Conservation (phyloP, 208 protist genomes). For the Crithidia brevicula region DNA sequence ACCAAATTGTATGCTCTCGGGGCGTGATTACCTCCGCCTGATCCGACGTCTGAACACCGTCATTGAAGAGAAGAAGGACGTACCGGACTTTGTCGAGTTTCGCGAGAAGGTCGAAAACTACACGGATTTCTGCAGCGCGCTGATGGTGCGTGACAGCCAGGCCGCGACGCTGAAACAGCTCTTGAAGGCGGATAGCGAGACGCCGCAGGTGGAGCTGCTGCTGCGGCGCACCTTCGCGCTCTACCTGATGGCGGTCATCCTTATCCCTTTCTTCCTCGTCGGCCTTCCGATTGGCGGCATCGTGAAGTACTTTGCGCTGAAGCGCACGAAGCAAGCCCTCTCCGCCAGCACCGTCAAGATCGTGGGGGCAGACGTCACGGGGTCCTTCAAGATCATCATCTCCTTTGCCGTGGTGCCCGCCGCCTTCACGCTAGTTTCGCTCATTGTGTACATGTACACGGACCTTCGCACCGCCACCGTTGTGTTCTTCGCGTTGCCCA, state of each 20-base stretch:
- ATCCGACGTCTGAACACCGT: conserved; percentile 82
- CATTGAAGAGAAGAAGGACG: conserved; percentile 70
- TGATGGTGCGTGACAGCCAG: conserved; percentile 88
- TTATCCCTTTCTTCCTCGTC: conserved; percentile 87
- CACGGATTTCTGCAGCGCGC: conserved; percentile 75
- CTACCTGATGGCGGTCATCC: conserved; percentile 74
- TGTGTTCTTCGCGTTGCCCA: conserved; percentile 79
- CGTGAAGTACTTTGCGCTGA: conserved; percentile 56
- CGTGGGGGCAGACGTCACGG: conserved; percentile 88
- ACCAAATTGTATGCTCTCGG: conserved; percentile 69
- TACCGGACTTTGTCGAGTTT: conserved; percentile 69
- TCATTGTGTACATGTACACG: conserved; percentile 66
- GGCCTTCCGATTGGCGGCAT: conserved; percentile 75
- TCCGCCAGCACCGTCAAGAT: conserved; percentile 90
- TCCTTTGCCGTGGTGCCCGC: conserved; percentile 70
- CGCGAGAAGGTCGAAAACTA: conserved; percentile 85
- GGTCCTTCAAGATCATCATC: conserved; percentile 86
- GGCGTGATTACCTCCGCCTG: conserved; percentile 84
- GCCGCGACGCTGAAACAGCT: conserved; percentile 82
- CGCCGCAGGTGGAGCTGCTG: conserved; percentile 62
- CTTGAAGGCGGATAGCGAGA: conserved; percentile 48
- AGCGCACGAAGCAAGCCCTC: conserved; percentile 71
- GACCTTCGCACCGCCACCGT: conserved; percentile 72
- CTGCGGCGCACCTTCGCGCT: conserved; percentile 78
- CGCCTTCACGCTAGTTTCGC: conserved; percentile 58